These are phyloP conservation scores for Lactarius quietus DNA, from an alignment of 768 basidiomycete genomes.

Conservation along the genomic window DNA sequence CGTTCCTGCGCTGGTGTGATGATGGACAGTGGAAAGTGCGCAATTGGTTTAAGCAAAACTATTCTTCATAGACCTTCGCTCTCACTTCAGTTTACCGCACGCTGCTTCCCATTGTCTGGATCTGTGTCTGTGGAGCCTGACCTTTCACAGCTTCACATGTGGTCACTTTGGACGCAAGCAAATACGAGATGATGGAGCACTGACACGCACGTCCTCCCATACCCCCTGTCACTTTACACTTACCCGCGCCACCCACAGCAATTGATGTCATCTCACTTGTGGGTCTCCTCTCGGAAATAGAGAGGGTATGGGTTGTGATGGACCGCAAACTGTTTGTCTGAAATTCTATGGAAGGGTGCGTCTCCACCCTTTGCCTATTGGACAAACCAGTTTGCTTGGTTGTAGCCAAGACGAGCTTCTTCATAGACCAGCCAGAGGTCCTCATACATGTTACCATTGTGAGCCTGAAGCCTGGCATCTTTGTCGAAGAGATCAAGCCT, in stretches of 20 bases:
- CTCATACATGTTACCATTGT: constrained; percentile 89
- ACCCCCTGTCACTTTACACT: constrained; percentile 8
- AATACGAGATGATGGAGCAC: too few relatives aligned
- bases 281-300: constrained; percentile 90
- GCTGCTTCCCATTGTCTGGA: too few relatives aligned
- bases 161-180: too few relatives aligned
- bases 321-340: constrained; percentile 93
- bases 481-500: constrained; percentile 94
- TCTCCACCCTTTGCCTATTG: constrained; percentile 5
- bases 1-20: too few relatives aligned
- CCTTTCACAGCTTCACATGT: too few relatives aligned
- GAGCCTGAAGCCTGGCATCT: constrained; percentile 78
- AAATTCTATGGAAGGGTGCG: constrained; percentile 94
- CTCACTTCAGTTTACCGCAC: too few relatives aligned
- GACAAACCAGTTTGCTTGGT: background rate
- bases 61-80: too few relatives aligned
- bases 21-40: too few relatives aligned
- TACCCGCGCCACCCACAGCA: constrained; percentile 38
- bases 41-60: too few relatives aligned
- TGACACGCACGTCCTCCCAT: constrained; percentile 39
- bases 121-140: too few relatives aligned
- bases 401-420: constrained; percentile 82
- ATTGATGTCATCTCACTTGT: constrained; percentile 72
- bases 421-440: constrained; percentile 84
- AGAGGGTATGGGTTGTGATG: constrained; percentile 92